Percentiles rank a stretch among this genome's conserved stretches.
phyloP scores from a whole-genome alignment of 2,329 filamentous ascomycete species.

The Penicillium fuscoglaucum region DNA sequence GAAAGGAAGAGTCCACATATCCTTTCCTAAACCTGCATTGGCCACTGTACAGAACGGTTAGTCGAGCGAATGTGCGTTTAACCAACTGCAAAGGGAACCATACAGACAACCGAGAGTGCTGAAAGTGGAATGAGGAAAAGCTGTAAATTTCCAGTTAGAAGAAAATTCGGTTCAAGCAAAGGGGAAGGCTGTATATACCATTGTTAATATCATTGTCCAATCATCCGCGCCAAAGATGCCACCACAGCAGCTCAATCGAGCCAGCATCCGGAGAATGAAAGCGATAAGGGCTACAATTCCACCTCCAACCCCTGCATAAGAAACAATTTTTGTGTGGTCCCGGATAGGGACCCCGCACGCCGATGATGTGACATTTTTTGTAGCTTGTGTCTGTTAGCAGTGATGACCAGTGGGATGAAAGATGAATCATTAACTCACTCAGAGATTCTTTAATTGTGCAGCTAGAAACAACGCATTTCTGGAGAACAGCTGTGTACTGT shows the following conservation, averaged over 20 bases:
- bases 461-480: constrained; percentile 35
- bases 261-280: constrained; percentile 39
- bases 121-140: constrained; percentile 26
- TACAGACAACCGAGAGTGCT: constrained; percentile 30
- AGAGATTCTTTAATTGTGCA: constrained; percentile 43
- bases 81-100: not conserved
- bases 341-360: constrained; percentile 43
- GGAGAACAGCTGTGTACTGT: constrained; percentile 33
- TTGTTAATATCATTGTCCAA: constrained; percentile 37
- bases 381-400: constrained; percentile 30
- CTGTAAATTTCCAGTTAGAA: constrained; percentile 8
- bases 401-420: not conserved
- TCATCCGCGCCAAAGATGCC: constrained; percentile 45
- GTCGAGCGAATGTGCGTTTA: not conserved
- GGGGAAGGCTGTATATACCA: constrained; percentile 23
- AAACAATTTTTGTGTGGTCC: constrained; percentile 35
- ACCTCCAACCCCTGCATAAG: constrained; percentile 36
- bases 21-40: constrained; percentile 43
- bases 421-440: constrained; percentile 24
- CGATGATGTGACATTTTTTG: constrained; percentile 45
- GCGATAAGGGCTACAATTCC: constrained; percentile 37
- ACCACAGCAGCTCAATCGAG: constrained; percentile 38
- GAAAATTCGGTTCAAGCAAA: not conserved
- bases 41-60: constrained; percentile 35
- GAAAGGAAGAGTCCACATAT: constrained; percentile 49